Base-by-base conservation (phyloP, 2,329 filamentous ascomycete genomes). In the Metarhizium humberi region DNA sequence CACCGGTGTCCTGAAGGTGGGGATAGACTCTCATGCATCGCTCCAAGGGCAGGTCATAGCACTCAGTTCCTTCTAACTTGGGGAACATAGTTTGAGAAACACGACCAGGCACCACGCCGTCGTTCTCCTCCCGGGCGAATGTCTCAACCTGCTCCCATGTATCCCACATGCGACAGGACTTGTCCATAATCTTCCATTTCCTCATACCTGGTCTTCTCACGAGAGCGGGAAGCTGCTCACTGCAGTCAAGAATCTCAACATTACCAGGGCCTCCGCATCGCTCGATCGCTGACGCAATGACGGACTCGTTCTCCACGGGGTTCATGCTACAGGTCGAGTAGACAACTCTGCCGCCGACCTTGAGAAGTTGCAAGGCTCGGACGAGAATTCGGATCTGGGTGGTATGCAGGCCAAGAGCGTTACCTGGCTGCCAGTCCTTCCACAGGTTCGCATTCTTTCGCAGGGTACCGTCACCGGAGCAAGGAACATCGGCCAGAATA, bases 311-410 rank as follows among this genome's bases (percentile, higher is more conserved):
- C 76, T 99, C 94, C 32, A 97, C 84, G 0, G 94, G 94, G 73
- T 99, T 99, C 88, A 99, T 90, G 71, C 91, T 96, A 79, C 94
- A 99, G 20, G 94, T 99, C 3, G 92, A 97, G 75, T 97, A 99
- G 53, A 99, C 92, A 32, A 97, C 89, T 59, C 92, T 84, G 52
- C 94, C 94, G 45, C 94, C 92, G 55, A 90, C 87, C 77, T 96
- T 97, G 61, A 99, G 82, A 85, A 99, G 90, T 73, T 97, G 92
- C 52, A 99, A 78, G 36, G 94, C 90, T 58, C 94, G 86, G 55
- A 95, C 88, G 51, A 99, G 77, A 62, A 99, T 99, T 50, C 92
- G 81, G 48, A 90, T 81, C 72, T 99, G 94, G 1, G 90, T 95
- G 38, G 84, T 75, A 71, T 96, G 88, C 38, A 99, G 80, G 29